Base-by-base conservation (phyloP, 1,284 basidiomycete species). In the Papiliotrema fonsecae region DNA sequence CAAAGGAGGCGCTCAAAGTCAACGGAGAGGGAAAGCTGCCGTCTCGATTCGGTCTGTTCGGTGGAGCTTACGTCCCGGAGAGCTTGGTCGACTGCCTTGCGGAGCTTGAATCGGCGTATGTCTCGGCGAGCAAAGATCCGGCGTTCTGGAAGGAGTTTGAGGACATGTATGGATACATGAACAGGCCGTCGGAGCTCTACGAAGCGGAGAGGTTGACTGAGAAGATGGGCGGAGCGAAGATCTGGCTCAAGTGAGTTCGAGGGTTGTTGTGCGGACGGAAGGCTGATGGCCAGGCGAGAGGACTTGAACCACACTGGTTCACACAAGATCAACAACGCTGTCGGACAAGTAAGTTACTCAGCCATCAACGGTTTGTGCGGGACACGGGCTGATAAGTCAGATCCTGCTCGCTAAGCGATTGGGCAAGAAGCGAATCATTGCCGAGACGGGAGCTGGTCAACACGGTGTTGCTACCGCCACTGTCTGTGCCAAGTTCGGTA, bases 381-480 rank as follows among this genome's bases (percentile, higher is more conserved):
- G 24, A 25, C 19, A 19, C 13, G 35, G 22, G 38, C 47, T 45
- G 18, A 53, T 55, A 58, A 5, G n/a, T n/a, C 55, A 91, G 84
- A 91, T 97, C 56, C 79, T 99, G 16, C 82, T 99, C 28, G 96
- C 96, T 4, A 82, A 82, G 51, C 81, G 94, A 39, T 77, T 98
- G 56, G 94, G 96, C 26, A 99, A 99, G 78, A 96, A 81, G 42
- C 82, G 93, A 45, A 97, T 99, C 69, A 97, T 98, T 58, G 93
- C 94, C 42, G 96, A 99, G 78, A 98, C 96, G 1, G 94, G 94
- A 54, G 94, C 96, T 0, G 96, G 96, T 26, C 94, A 98, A 72
- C 96, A 99, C 73, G 96, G 96, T 72, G 93, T 98, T 19, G 96
- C 96, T 9, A 97, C 94, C 34, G 96, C 96, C 0, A 98, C 94